Base-by-base conservation (phyloP, 2,329 filamentous ascomycete species). In the Aureobasidium sp. region DNA sequence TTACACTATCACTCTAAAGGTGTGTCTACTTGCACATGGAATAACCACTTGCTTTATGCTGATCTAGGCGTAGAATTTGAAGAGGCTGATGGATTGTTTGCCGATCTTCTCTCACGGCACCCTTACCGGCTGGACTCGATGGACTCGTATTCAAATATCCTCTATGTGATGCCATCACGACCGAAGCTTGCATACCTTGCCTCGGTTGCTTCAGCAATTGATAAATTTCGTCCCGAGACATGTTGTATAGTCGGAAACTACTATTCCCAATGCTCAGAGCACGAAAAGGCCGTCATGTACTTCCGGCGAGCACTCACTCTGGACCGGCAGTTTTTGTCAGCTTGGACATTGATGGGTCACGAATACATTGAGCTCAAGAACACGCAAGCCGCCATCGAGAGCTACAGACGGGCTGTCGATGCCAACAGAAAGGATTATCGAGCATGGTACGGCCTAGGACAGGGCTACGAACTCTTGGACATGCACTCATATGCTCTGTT, bases 341-440 rank as follows among this genome's bases (percentile, higher is more conserved):
- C 93, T 1, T 98, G 93, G 93, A 98, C 93, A 0, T 76, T 98
- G 1, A 97, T 98, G 91, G 93, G 93, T 1, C 93, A 98, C 68
- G 93, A 98, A 68, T 98, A 96, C 62, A 90, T 97, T 51, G 93
- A 98, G 69, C 83, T 98, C 70, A 98, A 97, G 66, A 98, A 98
- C 66, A 97, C 91, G 0, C 93, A 98, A 63, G 91, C 93, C 0
- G 93, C 93, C 7, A 97, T 98, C 57, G 93, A 98, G 68, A 95
- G 89, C 1, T 98, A 98, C 65, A 83, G 93, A 1, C 85, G 93
- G 37, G 93, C 93, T 1, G 91, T 98, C 1, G 93, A 98, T 63
- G 88, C 93, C 61, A 97, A 98, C 64, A 83, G 91, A 29, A 88
- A 93, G 62, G 93, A 98, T 68, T 97, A 97, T 68, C 86, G 93